Base-by-base conservation (phyloP, 1,284 basidiomycete species). In the Taiwanofungus camphoratus region DNA sequence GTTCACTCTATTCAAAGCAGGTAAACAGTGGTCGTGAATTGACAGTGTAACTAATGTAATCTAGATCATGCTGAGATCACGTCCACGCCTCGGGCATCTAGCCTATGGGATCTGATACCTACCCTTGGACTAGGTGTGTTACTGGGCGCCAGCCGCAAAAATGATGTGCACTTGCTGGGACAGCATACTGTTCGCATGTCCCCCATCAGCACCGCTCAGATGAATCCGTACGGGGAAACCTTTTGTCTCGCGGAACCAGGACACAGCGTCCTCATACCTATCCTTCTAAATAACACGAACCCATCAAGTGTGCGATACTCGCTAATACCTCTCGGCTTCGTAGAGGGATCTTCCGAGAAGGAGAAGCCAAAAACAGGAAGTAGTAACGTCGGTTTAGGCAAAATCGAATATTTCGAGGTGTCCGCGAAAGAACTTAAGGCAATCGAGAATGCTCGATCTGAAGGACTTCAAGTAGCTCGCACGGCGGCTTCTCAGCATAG, bases 211-310 rank as follows among this genome's bases (percentile, higher is more conserved):
- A 93, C 91, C 1, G 92, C 89, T 12, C 80, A 82, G 34, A 68
- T 94, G 15, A 90, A 92, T 50, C 87, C 88, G 4, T 70, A 80
- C 43, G 67, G 62, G 16, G 66, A 76, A 40, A 77, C 79, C 12
- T 89, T 82, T 62, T 94, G 91, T 55, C 65, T 93, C 13, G 68
- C 79, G 1, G 61, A 77, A 2, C 67, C 77, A 4, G 67, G 69
- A 7, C 70, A 74, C 38, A 68, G 69, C 31, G 73, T 86, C 35
- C 71, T 88, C 38, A 65, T 94, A 36, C 90, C 92, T 2, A 66
- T 94, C 23, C 69, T 96, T 21, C 77, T 97, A 61, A 97, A 96
- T 71, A 95, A 96, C 65, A 93, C 93, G 2, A 73, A 74, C n/a
- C 82, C 91, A 1, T 71, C 75, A 11, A 71, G 75, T 44, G 67